Evolutionary conservation across 1,284 basidiomycete species (phyloP), one percentile per base, ranked within the genome.

Genomic region (Trichosporon inkin): DNA sequence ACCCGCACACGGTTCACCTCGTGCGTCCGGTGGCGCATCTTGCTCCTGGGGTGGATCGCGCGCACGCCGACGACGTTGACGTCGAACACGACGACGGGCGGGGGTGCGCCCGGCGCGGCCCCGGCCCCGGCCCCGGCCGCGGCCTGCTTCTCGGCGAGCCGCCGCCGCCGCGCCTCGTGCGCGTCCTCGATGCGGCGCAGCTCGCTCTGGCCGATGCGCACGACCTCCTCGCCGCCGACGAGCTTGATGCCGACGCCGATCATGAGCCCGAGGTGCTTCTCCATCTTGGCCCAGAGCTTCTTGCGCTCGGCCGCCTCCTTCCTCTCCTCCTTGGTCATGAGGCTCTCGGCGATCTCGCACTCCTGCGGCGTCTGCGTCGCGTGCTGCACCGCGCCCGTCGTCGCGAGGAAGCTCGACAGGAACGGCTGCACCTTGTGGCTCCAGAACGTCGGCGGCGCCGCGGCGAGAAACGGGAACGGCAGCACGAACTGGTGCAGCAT

Each of bases 391-490:
- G 68, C 64, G 14, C 85, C 84, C 0, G 84, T 82, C 0, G 86
- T 69, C 1, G 88, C 82, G 13, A 96, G 80, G 66, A 92, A 83
- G 35, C 88, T 89, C 20, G 86, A 85, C 58, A 92, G 82, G 77
- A 96, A 96, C 0, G 93, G 92, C 79, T 96, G 93, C 0, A 97
- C 84, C 77, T 97, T 97, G 64, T 87, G 85, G 0, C 88, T 86
- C 79, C 93, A 97, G 79, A 97, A 96, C 67, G 89, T 84, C 66
- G 87, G 85, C 0, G 91, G 91, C 0, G 91, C 91, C 0, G 87
- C 81, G 51, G 86, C 84, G 73, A 97, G 86, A 81, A 97, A 95
- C 11, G 93, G 93, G 74, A 97, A 97, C 0, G 92, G 89, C 58
- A 96, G 82, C 62, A 96, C 82, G 73, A 92, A 96, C 73, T 92